These are phyloP conservation scores for Lactifluus pinguis DNA, from an alignment of 768 basidiomycete genomes.

Conservation along the genomic window DNA sequence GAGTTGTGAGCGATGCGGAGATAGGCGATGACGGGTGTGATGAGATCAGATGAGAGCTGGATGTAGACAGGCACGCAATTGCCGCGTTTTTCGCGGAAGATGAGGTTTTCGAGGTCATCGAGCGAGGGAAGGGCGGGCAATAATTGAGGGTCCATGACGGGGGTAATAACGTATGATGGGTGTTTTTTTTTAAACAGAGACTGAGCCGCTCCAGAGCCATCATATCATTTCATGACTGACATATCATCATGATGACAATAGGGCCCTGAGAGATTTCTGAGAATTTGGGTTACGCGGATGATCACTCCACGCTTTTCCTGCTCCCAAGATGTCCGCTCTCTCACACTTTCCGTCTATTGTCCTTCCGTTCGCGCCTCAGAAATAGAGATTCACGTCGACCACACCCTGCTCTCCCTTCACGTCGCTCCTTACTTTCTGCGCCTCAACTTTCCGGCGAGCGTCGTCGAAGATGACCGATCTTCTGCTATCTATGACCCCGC, in stretches of 20 bases:
- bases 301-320: constrained; percentile 73
- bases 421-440: constrained; percentile 81
- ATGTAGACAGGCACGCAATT: constrained; percentile 92
- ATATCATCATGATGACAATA: no score
- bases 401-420: constrained; percentile 59
- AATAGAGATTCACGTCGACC: constrained; percentile 69
- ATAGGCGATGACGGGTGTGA: constrained; percentile 96
- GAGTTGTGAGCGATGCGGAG: constrained; percentile 87
- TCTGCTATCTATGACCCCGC: constrained; percentile 68
- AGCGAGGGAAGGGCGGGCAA: constrained; percentile 64
- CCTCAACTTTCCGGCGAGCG: constrained; percentile 58
- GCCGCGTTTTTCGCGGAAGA: constrained; percentile 73
- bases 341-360: constrained; percentile 56
- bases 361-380: constrained; percentile 69
- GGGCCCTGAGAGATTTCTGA: no score
- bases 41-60: constrained; percentile 88
- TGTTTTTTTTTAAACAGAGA: no score
- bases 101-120: constrained; percentile 64
- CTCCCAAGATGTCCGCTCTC: constrained; percentile 46
- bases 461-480: constrained; percentile 61
- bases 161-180: background rate
- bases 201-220: no score
- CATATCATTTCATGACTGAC: no score
- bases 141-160: constrained; percentile 25
- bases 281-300: constrained; percentile 33